Base-by-base conservation (phyloP, 164 flowering plant species). In the Annona cherimola region DNA sequence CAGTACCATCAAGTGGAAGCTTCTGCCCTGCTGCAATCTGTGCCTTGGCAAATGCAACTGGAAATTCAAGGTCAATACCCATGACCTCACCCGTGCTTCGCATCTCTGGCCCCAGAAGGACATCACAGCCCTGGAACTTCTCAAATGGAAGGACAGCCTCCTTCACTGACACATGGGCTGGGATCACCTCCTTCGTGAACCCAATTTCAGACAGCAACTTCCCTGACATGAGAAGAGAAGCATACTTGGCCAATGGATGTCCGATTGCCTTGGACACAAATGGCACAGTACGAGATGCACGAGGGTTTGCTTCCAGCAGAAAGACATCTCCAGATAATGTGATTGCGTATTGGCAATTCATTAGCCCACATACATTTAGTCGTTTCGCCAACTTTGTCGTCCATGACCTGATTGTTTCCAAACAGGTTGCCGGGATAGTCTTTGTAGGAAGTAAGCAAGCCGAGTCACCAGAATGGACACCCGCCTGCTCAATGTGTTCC, bases 401-500 rank as follows among this genome's bases (percentile, higher is more conserved):
- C 99, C 98, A 95, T 9, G 84, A 75, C 75, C 98, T 84, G 20
- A 95, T 95, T 4, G 84, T 89, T 11, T 86, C 86, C 85, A 93
- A 80, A 79, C 87, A 84, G 45, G 90, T 79, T 43, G 85, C 55
- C 2, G 92, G 82, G 4, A 95, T 76, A 3, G 93, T 95, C 76
- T 88, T 85, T 39, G 98, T 92, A 3, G 98, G 99, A 46, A 94
- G 75, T 20, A 81, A 85, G 77, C 99, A 93, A 35, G 97, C 97
- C 8, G 97, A 95, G 45, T 93, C 97, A 74, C 98, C 98, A 40
- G 99, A 91, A 66, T 95, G 99, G 41, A 93, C 85, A 41, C 96
- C 98, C 67, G 99, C 99, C 80, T 91, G 98, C 84, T 91, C 97
- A 69, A 93, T 93, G 76, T 95, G 99, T 85, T 95, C 97, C 99